Conservation (phyloP, 2,329 filamentous ascomycete genomes). For the Aspergillus tanneri region DNA sequence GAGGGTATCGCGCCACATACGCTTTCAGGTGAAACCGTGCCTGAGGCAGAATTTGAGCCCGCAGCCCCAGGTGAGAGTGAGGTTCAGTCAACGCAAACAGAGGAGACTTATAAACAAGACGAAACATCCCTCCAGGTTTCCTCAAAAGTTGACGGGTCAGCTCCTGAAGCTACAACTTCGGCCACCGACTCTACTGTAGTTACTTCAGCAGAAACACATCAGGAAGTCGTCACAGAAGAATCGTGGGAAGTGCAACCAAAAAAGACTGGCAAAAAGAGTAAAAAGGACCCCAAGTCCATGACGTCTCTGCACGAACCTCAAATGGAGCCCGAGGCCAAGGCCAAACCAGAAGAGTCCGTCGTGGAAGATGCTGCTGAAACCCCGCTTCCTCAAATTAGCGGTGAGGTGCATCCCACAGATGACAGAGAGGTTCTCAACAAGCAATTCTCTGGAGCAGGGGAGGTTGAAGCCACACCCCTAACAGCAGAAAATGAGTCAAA, state of each 20-base stretch:
- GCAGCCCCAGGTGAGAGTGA: constrained; percentile 18
- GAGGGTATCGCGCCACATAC: constrained; percentile 6
- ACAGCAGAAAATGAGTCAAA: constrained; percentile 7
- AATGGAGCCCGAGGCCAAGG: constrained; percentile 10
- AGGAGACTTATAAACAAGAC: not conserved
- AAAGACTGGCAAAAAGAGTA: constrained; percentile 26
- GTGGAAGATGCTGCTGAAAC: constrained; percentile 7
- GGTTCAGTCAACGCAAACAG: not conserved
- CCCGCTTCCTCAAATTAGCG: constrained; percentile 18
- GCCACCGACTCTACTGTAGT: not conserved
- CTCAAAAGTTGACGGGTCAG: not conserved
- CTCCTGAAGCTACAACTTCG: not conserved
- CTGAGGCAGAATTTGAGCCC: constrained; percentile 7
- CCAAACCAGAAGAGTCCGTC: constrained; percentile 10
- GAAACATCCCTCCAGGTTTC: not conserved
- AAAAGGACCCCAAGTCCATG: constrained; percentile 21
- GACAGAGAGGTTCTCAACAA: constrained; percentile 7
- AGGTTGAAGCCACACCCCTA: constrained; percentile 8
- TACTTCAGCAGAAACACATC: not conserved
- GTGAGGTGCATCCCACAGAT: constrained; percentile 11
- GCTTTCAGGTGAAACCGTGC: not conserved
- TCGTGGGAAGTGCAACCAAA: constrained; percentile 14
- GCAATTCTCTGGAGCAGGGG: constrained; percentile 2
- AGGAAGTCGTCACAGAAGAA: constrained; percentile 13
- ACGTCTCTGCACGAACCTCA: constrained; percentile 12